Evolutionary conservation across 1,284 basidiomycete genomes (phyloP).

Genomic region (Rhodotorula sp.): DNA sequence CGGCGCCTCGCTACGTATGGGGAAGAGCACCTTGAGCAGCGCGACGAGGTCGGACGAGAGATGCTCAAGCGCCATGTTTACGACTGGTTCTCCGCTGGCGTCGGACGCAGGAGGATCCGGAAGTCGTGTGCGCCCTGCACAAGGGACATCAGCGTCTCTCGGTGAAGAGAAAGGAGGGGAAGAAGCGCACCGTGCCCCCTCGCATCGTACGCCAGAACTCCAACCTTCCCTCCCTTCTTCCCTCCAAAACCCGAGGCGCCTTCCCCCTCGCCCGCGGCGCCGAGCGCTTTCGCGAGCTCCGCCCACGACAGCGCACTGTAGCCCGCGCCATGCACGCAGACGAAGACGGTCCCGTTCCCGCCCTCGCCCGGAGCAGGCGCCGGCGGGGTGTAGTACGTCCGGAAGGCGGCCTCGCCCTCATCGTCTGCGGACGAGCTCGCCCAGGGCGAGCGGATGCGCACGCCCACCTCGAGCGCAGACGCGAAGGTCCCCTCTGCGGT

Average conservation of each 20-base stretch:
- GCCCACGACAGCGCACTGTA: conserved; percentile 88
- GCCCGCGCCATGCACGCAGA: conserved; percentile 94
- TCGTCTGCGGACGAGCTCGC: not conserved
- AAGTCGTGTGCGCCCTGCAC: conserved; percentile 37
- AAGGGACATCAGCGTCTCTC: not conserved
- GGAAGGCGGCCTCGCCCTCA: conserved; percentile 55
- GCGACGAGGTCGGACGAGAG: conserved; percentile 71
- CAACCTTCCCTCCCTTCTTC: conserved; percentile 61
- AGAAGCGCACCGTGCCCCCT: conserved; percentile 76
- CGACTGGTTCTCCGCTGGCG: conserved; percentile 51
- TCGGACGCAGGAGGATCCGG: conserved; percentile 28
- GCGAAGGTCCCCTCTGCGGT: conserved; percentile 73
- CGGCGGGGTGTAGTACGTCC: conserved; percentile 65
- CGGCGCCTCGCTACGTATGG: conserved; percentile 65
- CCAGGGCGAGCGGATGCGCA: conserved; percentile 9
- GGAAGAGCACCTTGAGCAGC: conserved; percentile 68
- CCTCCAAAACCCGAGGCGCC: conserved; percentile 48
- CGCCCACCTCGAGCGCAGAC: conserved; percentile 68
- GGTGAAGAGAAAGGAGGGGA: not conserved
- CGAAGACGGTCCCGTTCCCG: conserved; percentile 67
- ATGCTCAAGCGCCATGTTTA: conserved; percentile 70
- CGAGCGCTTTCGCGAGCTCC: conserved; percentile 75
- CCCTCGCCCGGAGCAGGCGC: conserved; percentile 55
- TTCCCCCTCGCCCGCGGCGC: conserved; percentile 54
- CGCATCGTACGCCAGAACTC: conserved; percentile 80